Percentiles rank a stretch among this genome's conserved stretches.
These are phyloP conservation scores for Pluteus cervinus DNA, from an alignment of 768 basidiomycete species.

Conservation along the genomic window DNA sequence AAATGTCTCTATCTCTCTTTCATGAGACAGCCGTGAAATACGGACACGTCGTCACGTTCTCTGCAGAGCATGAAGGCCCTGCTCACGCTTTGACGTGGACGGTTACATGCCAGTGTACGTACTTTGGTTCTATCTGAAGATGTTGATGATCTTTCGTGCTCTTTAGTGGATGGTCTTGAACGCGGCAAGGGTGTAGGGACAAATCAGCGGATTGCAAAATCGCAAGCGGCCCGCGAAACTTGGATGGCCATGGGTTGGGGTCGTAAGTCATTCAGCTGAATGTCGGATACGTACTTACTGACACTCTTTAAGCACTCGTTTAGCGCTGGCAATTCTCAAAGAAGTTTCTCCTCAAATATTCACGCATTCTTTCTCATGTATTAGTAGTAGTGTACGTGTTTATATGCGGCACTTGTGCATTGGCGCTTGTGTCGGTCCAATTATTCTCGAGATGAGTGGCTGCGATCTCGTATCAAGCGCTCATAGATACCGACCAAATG, in stretches of 20 bases:
- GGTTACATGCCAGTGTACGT: conserved; percentile 1
- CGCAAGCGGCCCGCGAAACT: conserved; percentile 4
- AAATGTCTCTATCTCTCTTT: conserved; percentile 1
- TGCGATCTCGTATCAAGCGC: too few species aligned
- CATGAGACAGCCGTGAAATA: conserved; percentile 2
- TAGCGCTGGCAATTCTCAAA: too few species aligned
- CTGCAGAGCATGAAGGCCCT: neutral
- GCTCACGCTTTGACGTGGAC: conserved; percentile 5
- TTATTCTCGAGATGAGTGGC: too few species aligned
- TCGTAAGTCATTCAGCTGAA: too few species aligned
- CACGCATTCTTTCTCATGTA: too few species aligned
- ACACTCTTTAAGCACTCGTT: too few species aligned
- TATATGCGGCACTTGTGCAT: too few species aligned
- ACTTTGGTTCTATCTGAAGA: neutral
- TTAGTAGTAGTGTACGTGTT: too few species aligned
- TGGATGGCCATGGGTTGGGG: conserved; percentile 7
- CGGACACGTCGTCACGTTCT: neutral
- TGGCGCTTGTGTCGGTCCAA: too few species aligned
- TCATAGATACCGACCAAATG: too few species aligned
- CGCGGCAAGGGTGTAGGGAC: conserved; percentile 1
- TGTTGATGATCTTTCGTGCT: neutral
- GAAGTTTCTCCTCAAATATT: too few species aligned
- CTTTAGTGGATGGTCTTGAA: conserved; percentile 2
- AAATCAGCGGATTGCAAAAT: conserved; percentile 1
- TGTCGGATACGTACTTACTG: too few species aligned